Base-by-base conservation (phyloP, 345 rosid species). In the Leavenworthia alabamica region DNA sequence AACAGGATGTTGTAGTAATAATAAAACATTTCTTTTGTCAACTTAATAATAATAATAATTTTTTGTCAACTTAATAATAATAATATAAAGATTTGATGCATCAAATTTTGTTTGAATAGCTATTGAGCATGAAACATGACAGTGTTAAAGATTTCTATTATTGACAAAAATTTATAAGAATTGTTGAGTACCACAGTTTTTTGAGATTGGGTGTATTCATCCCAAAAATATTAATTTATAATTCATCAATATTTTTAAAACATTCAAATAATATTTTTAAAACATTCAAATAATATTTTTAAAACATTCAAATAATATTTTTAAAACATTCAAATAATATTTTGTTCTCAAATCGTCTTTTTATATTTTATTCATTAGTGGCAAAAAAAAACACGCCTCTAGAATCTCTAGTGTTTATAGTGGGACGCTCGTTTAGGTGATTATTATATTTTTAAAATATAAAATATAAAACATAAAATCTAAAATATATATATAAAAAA, bases 341-440 rank as follows among this genome's bases (percentile, higher is more conserved):
- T 17, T 36, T 28, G 41, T 28, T n/a, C 12, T 50, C 43, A 42
- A 64, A 52, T 31, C 16, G 33, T 29, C 17, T 53, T 42, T 32
- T 12, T 20, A 63, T 28, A 20, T 19, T 8, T 40, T 8, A 31
- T 4, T 40, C 5, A 39, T 5, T 28, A 27, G 49, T 24, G 41
- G 68, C 58, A 0, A 12, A n/a, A 17, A 9, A 27, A 14, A 5
- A 12, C 3, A n/a, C n/a, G n/a, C 9, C 17, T 49, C 20, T 44
- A 12, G 26, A 66, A 66, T 46, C 41, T 66, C n/a, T 11, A 43
- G 46, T 65, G 4, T 5, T 13, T 46, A 14, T 66, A 66, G 48
- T 57, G 72, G 72, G 58, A 48, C 64, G 64, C 72, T 67, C 72
- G 72, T 67, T 46, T 44, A 20, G 22, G 22, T 20, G 22, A 20